These are phyloP conservation scores for Chlorophyllum brunneum DNA, from an alignment of 768 basidiomycete species.

Conservation along the genomic window DNA sequence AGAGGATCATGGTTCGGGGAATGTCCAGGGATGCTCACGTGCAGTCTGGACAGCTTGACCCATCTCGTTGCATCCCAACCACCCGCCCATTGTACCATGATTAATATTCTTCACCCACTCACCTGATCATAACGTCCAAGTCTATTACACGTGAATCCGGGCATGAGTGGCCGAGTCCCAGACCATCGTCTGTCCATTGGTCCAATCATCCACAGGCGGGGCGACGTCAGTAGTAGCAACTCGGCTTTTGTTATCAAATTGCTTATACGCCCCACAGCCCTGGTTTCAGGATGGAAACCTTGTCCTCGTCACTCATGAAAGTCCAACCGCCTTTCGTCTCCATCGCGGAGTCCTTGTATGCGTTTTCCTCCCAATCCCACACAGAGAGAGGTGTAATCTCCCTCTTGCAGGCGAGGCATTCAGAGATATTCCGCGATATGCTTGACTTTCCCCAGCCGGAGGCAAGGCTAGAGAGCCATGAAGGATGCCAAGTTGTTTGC, in stretches of 20 bases:
- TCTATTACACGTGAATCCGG: too few species aligned
- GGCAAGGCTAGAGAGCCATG: constrained; percentile 29
- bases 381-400: too few species aligned
- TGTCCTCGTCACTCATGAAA: constrained; percentile 40
- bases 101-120: too few species aligned
- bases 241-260: neutral
- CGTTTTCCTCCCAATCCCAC: too few species aligned
- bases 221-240: neutral
- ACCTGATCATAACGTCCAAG: too few species aligned
- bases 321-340: constrained; percentile 46
- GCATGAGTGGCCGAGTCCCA: constrained; percentile 3
- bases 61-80: too few species aligned
- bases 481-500: constrained; percentile 46
- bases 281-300: constrained; percentile 65
- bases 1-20: neutral
- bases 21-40: constrained; percentile 2
- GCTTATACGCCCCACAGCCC: constrained; percentile 28
- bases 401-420: constrained; percentile 42
- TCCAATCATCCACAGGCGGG: constrained; percentile 3
- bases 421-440: constrained; percentile 54
- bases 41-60: too few species aligned
- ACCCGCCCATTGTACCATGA: too few species aligned
- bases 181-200: constrained; percentile 16
- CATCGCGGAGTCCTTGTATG: constrained; percentile 44
- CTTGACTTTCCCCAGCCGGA: constrained; percentile 43